These are phyloP conservation scores for Ceratocystis smalleyi DNA, from an alignment of 2,329 filamentous ascomycete species.

Conservation along the genomic window DNA sequence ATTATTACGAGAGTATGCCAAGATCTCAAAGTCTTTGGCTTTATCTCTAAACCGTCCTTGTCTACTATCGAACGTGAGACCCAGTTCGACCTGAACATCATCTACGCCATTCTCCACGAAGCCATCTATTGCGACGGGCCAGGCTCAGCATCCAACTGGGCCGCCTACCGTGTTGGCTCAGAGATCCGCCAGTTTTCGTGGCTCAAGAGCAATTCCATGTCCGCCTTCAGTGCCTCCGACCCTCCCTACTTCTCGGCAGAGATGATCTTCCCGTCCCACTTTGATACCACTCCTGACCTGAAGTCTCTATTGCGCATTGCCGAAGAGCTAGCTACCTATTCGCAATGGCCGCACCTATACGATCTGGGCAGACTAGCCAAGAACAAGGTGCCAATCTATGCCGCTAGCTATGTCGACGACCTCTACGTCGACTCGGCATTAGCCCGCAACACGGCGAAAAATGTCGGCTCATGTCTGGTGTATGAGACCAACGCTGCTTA, in stretches of 20 bases:
- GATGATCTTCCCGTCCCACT: slow-evolving; percentile 81
- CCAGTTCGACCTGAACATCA: slow-evolving; percentile 57
- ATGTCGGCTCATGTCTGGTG: slow-evolving; percentile 62
- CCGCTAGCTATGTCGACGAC: slow-evolving; percentile 68
- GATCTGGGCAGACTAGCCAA: slow-evolving; percentile 53
- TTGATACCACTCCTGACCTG: slow-evolving; percentile 66
- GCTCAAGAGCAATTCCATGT: slow-evolving; percentile 28
- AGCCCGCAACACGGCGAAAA: slow-evolving; percentile 55
- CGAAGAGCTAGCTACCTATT: slow-evolving; percentile 49
- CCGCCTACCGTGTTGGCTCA: slow-evolving; percentile 49
- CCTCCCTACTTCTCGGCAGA: slow-evolving; percentile 76
- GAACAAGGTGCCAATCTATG: slow-evolving; percentile 76
- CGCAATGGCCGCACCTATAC: slow-evolving; percentile 64
- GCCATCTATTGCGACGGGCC: slow-evolving; percentile 65
- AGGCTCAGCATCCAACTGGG: slow-evolving; percentile 53
- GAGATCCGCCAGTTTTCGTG: slow-evolving; percentile 34
- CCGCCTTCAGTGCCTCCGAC: slow-evolving; percentile 23
- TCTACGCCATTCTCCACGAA: slow-evolving; percentile 82
- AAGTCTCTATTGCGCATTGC: slow-evolving; percentile 52
- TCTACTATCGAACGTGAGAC: slow-evolving; percentile 50
- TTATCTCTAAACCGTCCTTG: slow-evolving; percentile 57
- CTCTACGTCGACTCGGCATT: slow-evolving; percentile 80
- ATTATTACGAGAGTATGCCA: slow-evolving; percentile 53
- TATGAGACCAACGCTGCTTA: slow-evolving; percentile 79
- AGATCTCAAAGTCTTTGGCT: slow-evolving; percentile 63